Evolutionary conservation across 169 alveolate genomes (phyloP), one percentile per base, ranked within the genome.

Genomic region (Condylostoma magnum): DNA sequence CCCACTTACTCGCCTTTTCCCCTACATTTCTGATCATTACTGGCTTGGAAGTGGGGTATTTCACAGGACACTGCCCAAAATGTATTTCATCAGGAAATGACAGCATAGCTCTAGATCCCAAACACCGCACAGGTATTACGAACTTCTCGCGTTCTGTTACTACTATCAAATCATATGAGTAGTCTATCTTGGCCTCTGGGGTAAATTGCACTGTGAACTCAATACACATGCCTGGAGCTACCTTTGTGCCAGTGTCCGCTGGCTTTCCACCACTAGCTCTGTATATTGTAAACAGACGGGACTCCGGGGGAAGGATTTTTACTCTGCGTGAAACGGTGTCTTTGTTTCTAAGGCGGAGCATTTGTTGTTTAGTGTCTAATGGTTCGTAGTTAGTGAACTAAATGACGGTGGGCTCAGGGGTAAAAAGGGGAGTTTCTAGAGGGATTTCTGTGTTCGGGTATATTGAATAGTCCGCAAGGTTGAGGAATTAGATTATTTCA

Each of bases 201-300:
- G 95, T 85, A 72, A 93, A 93, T 68, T 82, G 84, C 52, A 93
- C 84, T 36, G 78, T 69, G 65, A 85, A 93, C 25, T 91, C 83
- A 57, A 90, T 88, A 55, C 85, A 95, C 96, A 90, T 93, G 34
- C 97, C 97, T n/a, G 97, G 96, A 1, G 97, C 96, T 0, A 92
- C 94, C 78, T 80, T 77, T 28, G 83, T 77, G 31, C 72, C 69
- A 10, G 53, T 28, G 18, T 38, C 31, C 25, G 36, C 46, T 25
- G 52, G 71, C 5, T 27, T 44, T 36, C 48, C 67, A 65, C 68
- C 38, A 18, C 47, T 63, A 22, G 83, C 43, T 25, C 37, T 27
- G 36, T 41, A 22, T 27, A 51, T 10, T 3, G 65, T 82, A 79
- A 90, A 89, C 65, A 88, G 88, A 31, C 93, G 83, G 43, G 94